Evolutionary conservation across 176 grass and related monocot species (phyloP).

Genomic region (Cenchrus americanus): DNA sequence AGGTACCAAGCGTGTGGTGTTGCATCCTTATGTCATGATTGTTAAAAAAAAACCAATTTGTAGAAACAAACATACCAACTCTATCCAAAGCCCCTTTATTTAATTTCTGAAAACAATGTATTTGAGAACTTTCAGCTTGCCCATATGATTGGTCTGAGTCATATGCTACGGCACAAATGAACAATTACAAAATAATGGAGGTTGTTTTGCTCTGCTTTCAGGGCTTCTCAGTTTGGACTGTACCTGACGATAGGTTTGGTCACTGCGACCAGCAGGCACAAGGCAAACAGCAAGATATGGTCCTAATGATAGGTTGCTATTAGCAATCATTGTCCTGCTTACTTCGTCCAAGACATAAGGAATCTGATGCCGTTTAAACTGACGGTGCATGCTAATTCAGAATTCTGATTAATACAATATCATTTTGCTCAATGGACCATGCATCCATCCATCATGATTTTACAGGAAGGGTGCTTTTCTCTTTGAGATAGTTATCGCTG

Average conservation of each 20-base stretch:
- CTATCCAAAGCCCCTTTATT: constrained; percentile 11
- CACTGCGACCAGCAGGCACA: constrained; percentile 16
- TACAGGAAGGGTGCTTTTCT: neutral
- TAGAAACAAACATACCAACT: constrained; percentile 12
- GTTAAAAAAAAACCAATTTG: neutral
- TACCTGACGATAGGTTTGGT: neutral
- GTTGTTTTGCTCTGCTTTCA: constrained; percentile 3
- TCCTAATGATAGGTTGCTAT: constrained; percentile 33
- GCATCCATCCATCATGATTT: neutral
- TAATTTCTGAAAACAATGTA: constrained; percentile 17
- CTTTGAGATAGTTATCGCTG: neutral
- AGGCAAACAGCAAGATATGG: constrained; percentile 25
- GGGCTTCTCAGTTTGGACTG: constrained; percentile 26
- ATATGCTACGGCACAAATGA: constrained; percentile 17
- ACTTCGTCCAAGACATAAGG: constrained; percentile 36
- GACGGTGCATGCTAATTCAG: constrained; percentile 3
- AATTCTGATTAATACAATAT: neutral
- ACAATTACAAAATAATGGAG: neutral
- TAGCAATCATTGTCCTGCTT: constrained; percentile 4
- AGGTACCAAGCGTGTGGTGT: constrained; percentile 20
- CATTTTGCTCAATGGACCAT: neutral
- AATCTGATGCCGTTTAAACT: constrained; percentile 37
- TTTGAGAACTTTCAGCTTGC: constrained; percentile 25
- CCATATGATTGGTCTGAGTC: constrained; percentile 39
- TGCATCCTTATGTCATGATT: constrained; percentile 13